phyloP scores from a whole-genome alignment of 2,329 filamentous ascomycete genomes.

The Sclerotinia spermophila region DNA sequence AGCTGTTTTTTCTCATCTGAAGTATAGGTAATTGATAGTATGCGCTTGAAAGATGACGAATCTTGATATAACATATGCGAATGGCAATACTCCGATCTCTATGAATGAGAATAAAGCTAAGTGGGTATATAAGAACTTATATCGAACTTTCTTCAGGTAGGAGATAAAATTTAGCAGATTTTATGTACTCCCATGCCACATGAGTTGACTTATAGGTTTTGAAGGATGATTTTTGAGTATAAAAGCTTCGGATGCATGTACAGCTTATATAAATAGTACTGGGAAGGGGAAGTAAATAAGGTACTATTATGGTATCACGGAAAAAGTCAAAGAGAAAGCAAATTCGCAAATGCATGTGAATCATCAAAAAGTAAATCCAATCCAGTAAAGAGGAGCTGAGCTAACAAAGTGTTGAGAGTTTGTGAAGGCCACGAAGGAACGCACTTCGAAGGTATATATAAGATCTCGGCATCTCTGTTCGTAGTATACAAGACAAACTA shows the following conservation, averaged over 20 bases:
- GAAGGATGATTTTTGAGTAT: fast-evolving
- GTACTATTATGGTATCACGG: fast-evolving
- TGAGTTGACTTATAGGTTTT: fast-evolving
- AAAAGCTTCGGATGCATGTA: background rate
- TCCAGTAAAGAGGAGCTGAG: background rate
- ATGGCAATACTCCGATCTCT: background rate
- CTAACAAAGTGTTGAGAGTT: background rate
- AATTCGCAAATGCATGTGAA: background rate
- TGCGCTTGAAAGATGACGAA: background rate
- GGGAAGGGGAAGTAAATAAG: no score
- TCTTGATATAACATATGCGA: fast-evolving
- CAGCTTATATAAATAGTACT: background rate
- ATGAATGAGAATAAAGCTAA: background rate
- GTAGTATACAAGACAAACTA: background rate
- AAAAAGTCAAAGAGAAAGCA: fast-evolving
- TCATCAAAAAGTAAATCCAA: background rate
- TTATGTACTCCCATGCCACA: fast-evolving
- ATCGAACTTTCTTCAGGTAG: background rate
- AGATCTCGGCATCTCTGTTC: background rate
- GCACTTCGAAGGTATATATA: background rate
- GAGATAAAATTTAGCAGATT: background rate
- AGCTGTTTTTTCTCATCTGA: background rate
- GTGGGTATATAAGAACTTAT: fast-evolving
- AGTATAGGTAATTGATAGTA: fast-evolving
- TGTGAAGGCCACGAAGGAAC: background rate